phyloP scores from a whole-genome alignment of 768 basidiomycete genomes.

The Chalciporus piperatus region DNA sequence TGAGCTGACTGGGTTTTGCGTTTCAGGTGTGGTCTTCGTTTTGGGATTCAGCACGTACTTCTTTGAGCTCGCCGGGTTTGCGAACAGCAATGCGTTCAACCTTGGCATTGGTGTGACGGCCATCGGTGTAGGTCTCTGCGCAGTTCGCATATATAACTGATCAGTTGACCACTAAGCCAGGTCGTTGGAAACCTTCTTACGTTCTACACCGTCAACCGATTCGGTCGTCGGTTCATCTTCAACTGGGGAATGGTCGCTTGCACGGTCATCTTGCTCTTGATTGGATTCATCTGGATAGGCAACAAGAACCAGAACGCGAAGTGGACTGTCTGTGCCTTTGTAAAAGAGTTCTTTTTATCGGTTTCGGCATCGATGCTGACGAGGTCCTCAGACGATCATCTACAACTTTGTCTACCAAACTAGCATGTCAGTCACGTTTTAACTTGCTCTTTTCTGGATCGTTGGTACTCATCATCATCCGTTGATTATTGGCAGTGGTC shows the following conservation, averaged over 20 bases:
- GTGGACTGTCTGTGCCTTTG: slow-evolving; percentile 23
- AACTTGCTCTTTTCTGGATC: background rate
- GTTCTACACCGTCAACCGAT: slow-evolving; percentile 24
- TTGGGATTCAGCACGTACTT: slow-evolving; percentile 33
- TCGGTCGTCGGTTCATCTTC: slow-evolving; percentile 25
- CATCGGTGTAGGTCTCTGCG: slow-evolving; percentile 18
- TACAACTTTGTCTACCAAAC: slow-evolving; percentile 30
- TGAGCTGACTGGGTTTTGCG: background rate
- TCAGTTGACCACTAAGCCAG: slow-evolving; percentile 1
- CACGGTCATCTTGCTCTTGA: slow-evolving; percentile 22
- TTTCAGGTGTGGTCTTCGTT: slow-evolving; percentile 25
- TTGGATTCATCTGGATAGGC: slow-evolving; percentile 28
- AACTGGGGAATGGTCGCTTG: slow-evolving; percentile 27
- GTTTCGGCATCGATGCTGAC: background rate
- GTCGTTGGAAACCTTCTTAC: slow-evolving; percentile 26
- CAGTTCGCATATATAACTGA: no score
- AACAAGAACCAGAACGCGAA: slow-evolving; percentile 11
- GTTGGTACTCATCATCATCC: background rate
- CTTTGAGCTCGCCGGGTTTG: slow-evolving; percentile 36
- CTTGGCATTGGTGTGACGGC: slow-evolving; percentile 29
- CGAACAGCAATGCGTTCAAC: slow-evolving; percentile 27
- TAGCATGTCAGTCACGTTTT: slow-evolving; percentile 19
- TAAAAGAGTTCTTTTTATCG: slow-evolving; percentile 1
- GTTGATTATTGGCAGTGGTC: slow-evolving; percentile 19
- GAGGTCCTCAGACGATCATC: slow-evolving; percentile 21